Base-by-base conservation (phyloP, 2,329 filamentous ascomycete species). In the Neopestalotiopsis clavispora region DNA sequence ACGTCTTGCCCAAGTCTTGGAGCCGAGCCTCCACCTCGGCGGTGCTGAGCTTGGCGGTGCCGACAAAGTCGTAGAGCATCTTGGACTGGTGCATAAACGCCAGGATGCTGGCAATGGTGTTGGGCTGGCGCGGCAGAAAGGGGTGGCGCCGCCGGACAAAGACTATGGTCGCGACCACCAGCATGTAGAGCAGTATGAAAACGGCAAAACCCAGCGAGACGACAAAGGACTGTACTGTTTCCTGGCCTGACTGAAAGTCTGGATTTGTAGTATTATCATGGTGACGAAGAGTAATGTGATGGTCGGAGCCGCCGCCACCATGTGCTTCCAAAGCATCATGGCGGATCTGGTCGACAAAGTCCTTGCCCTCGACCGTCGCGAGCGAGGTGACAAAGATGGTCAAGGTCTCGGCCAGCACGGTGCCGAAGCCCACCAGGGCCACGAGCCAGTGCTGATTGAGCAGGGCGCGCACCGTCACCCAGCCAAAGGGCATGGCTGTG, bases 71-170 rank as follows among this genome's bases (percentile, higher is more conserved):
- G 71, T 90, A 90, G 60, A 95, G 81, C 92, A 95, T 94, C 80
- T 92, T 92, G 78, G 88, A 91, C 80, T 94, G 92, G 79, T 95
- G 91, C 69, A 95, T 92, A 75, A 92, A 95, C 0, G 91, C 92
- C 67, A 95, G 84, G 66, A 94, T 88, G 58, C 88, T 90, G 1
- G 92, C 90, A 73, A 95, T 94, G 23, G 92, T 94, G 74, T 91
- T 93, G 4, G 92, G 92, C 81, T 94, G 91, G 4, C 93, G 87
- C 1, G 93, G 93, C 68, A 95, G 82, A 78, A 95, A 94, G 2
- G 92, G 88, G 67, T 90, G 88, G 0, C 90, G 85, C 14, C 92
- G 88, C 1, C 87, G 86, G 20, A 83, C 68, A 74, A 92, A 91
- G 20, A 92, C 90, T 1, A 90, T 74, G 1, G 80, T 78, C 0